These are phyloP conservation scores for Alternaria incomplexa DNA, from an alignment of 2,329 filamentous ascomycete species.

Conservation along the genomic window DNA sequence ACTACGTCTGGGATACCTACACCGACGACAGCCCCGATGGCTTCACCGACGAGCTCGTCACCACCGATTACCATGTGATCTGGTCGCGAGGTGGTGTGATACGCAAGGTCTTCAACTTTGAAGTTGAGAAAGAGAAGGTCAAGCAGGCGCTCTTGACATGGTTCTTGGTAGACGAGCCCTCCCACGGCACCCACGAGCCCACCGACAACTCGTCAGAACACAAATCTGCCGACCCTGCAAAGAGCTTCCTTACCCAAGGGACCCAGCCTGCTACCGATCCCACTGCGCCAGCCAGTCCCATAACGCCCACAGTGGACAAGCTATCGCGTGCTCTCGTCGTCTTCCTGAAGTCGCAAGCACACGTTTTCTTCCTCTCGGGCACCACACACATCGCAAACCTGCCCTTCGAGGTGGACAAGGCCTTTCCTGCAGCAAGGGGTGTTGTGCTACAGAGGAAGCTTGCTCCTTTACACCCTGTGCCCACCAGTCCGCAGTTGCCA, in stretches of 20 bases:
- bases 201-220: conserved; percentile 16
- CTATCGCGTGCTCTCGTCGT: conserved; percentile 74
- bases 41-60: conserved; percentile 78
- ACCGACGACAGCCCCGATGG: conserved; percentile 52
- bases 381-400: conserved; percentile 89
- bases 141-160: conserved; percentile 85
- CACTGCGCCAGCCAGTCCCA: conserved; percentile 23
- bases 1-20: conserved; percentile 78
- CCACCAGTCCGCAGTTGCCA: conserved; percentile 51
- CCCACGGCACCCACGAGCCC: conserved; percentile 13
- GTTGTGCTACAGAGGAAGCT: conserved; percentile 85
- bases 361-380: conserved; percentile 89
- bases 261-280: conserved; percentile 42
- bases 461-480: conserved; percentile 53
- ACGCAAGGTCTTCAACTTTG: conserved; percentile 83
- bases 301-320: conserved; percentile 28
- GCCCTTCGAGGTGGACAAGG: conserved; percentile 90
- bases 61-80: conserved; percentile 76
- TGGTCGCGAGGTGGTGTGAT: conserved; percentile 90
- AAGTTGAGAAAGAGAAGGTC: conserved; percentile 84
- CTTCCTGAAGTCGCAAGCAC: conserved; percentile 88
- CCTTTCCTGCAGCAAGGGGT: conserved; percentile 80
- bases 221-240: conserved; percentile 19
- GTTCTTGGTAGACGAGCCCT: conserved; percentile 64
- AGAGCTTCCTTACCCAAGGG: conserved; percentile 39